Conservation (phyloP, 257 asterid species). For the Handroanthus guayacan region DNA sequence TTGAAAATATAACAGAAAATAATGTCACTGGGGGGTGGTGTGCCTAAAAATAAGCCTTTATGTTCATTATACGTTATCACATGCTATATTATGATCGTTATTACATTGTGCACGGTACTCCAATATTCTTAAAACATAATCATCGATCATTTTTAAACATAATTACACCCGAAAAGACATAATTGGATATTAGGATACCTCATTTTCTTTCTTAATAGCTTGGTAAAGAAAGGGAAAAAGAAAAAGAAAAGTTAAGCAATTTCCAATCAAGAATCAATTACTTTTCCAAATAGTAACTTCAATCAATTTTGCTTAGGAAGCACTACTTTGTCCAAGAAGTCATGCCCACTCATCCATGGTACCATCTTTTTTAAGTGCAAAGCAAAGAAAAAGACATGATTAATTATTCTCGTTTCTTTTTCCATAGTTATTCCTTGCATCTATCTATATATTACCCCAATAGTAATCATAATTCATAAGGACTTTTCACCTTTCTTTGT, state of each 20-base stretch:
- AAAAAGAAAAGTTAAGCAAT: background rate
- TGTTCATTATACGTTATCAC: too few relatives aligned
- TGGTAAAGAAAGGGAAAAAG: background rate
- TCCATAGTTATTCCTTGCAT: background rate
- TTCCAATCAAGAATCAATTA: constrained; percentile 23
- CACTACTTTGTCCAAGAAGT: constrained; percentile 33
- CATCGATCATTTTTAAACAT: background rate
- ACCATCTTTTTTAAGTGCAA: background rate
- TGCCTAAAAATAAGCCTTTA: too few relatives aligned
- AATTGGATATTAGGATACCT: background rate
- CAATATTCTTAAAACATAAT: too few relatives aligned
- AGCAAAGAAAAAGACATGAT: background rate
- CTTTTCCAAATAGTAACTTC: background rate
- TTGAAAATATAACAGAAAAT: too few relatives aligned
- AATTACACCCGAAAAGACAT: background rate
- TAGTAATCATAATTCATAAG: background rate
- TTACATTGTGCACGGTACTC: too few relatives aligned
- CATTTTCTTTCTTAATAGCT: background rate
- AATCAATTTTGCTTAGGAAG: constrained; percentile 36
- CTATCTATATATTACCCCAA: background rate
- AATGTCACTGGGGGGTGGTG: too few relatives aligned
- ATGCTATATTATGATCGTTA: too few relatives aligned
- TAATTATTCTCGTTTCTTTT: background rate
- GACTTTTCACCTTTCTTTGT: background rate
- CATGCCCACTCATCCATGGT: constrained; percentile 4